Evolutionary conservation across 331 rosid genomes (phyloP), one percentile per base, ranked within the genome.

Genomic region (Dryas integrifolia): DNA sequence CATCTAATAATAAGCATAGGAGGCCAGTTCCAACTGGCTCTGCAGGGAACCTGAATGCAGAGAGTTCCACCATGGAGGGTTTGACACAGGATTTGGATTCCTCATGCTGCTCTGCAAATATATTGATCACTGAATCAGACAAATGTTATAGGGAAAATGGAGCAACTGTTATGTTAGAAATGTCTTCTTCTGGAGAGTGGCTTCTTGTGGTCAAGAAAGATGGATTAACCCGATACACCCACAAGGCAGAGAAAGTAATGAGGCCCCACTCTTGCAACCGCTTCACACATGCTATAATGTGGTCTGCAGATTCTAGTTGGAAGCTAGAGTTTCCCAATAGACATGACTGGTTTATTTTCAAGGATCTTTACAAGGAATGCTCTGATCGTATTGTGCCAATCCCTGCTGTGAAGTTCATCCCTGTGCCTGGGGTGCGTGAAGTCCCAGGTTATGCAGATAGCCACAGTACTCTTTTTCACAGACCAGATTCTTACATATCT

Each of bases 291-390:
- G 79, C 70, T 40, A 63, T 69, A 15, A 65, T 80, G 58, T 89
- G 89, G 90, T 75, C 78, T 1, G 81, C 76, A 58, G 96, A 87
- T 58, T 81, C 81, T 72, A 81, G 86, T 49, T 88, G 90, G 90
- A 91, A 89, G 87, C 81, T 94, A 63, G 98, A 94, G 89, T 91
- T 94, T 80, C 77, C 82, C 8, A 79, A 79, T 80, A 85, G 86
- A 38, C 82, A 14, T 46, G 92, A 94, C 62, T 94, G 97, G 97
- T 6, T 9, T 15, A 39, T 76, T 70, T 94, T 88, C 72, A 94
- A 88, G 87, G 90, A 91, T 77, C 89, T 94, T 5, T 94, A 94
- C 87, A 88, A 89, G 85, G 82, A 82, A 76, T 94, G 97, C 77
- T 84, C 82, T 4, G 96, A 84, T 71, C 86, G 85, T 5, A 86